Base-by-base conservation (phyloP, 2,329 filamentous ascomycete species). In the Penicillium sp. region DNA sequence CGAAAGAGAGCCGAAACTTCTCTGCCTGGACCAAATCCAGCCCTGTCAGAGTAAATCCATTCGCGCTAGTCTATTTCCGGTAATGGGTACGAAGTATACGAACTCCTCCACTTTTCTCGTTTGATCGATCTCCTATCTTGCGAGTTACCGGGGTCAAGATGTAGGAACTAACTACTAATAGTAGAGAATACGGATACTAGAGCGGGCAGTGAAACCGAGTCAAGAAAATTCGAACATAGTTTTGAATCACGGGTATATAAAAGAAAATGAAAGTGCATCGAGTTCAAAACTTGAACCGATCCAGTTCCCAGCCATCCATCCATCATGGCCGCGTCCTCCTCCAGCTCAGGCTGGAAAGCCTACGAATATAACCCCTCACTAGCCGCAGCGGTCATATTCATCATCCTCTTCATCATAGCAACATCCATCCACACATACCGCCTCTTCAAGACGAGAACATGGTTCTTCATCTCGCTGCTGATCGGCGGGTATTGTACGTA, bases 401-500 rank as follows among this genome's bases (percentile, higher is more conserved):
- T 65, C 8, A 48, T 64, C 2, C 53, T 64, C n/a, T 69, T 69
- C 43, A 51, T 29, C 18, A 36, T 57, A 8, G 46, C 56, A 3
- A 60, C 60, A 5, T 4, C 57, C 14, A 18, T 68, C 2, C 63
- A 68, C 28, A 63, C 61, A 28, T 67, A 54, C 19, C 61, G 65
- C 16, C 18, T 65, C n/a, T 46, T 66, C 40, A 54, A 58, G 13
- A 65, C 56, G 3, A 53, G 61, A 45, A 64, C 64, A 48, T 64
- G 66, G 61, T 69, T 67, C 55, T 60, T 67, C 37, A 65, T 66
- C 26, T 64, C 67, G 5, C 49, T 70, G 3, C 60, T 68, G 0
- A 56, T 75, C 19, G 75, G 75, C 9, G 68, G 69, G 34, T 49
- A 71, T 33, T 74, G 74, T 77, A 66, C 33, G 72, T 59, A 13